A percentile compares a stretch with the other conserved stretches of the same genome.
Evolutionary conservation across 306 rosid genomes (phyloP).

Genomic region (Dryas drummondii): DNA sequence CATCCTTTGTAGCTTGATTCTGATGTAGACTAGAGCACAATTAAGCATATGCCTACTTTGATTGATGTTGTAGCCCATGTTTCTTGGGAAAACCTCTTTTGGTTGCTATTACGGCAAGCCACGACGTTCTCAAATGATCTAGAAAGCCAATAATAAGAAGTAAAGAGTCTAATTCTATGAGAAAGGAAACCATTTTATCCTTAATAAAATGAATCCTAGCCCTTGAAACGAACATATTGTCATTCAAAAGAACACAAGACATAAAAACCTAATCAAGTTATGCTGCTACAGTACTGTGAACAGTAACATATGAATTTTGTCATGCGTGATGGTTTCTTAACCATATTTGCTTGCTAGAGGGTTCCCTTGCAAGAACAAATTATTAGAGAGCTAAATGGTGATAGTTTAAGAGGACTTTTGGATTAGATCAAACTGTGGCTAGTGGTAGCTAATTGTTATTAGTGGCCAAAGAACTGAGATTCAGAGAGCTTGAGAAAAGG

Average conservation of each 20-base stretch:
- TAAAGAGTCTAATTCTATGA: neutral
- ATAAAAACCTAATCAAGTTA: neutral
- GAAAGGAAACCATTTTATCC: neutral
- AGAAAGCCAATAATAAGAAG: neutral
- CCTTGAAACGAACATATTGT: neutral
- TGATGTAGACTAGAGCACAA: neutral
- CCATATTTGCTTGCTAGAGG: neutral
- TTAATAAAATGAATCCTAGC: neutral
- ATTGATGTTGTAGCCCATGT: neutral
- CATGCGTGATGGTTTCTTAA: too few relatives aligned
- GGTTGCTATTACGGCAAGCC: neutral
- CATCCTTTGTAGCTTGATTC: neutral
- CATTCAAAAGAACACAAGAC: neutral
- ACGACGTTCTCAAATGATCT: neutral
- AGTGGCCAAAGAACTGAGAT: neutral
- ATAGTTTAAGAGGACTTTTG: neutral
- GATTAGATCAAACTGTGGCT: neutral
- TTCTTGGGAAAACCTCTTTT: neutral
- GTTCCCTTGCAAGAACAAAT: neutral
- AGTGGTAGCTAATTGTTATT: neutral
- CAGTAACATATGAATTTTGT: too few relatives aligned
- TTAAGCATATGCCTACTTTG: neutral
- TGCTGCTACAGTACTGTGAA: neutral
- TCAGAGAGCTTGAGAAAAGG: neutral
- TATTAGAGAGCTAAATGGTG: neutral